These are phyloP conservation scores for Pleurozium schreberi DNA, from an alignment of 225 moss, liverwort and hornwort species.

Conservation along the genomic window DNA sequence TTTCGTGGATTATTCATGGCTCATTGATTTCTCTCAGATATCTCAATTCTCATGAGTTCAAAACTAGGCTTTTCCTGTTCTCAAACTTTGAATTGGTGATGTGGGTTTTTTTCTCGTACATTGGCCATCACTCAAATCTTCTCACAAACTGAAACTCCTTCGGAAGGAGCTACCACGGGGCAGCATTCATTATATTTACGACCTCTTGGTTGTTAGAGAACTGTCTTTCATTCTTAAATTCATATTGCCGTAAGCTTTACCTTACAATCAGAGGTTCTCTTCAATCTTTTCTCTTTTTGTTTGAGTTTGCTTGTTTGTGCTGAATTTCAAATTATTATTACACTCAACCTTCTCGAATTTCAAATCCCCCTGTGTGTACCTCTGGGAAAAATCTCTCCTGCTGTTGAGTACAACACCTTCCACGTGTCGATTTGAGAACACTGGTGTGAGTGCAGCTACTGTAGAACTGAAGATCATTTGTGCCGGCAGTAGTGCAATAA, in stretches of 20 bases:
- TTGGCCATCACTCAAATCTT: background rate
- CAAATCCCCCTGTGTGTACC: background rate
- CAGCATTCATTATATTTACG: background rate
- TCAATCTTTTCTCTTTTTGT: too few species aligned
- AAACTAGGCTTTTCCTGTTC: rapidly evolving
- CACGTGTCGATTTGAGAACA: background rate
- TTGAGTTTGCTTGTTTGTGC: background rate
- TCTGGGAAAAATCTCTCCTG: background rate
- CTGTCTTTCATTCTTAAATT: background rate
- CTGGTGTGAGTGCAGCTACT: background rate
- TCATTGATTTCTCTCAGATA: background rate
- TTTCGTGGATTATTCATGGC: background rate
- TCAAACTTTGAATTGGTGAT: too few species aligned
- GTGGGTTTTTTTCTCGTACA: background rate
- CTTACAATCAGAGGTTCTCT: too few species aligned
- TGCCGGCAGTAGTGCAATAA: background rate
- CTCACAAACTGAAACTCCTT: too few species aligned
- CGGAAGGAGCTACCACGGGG: background rate
- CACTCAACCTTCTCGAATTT: background rate
- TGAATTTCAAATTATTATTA: background rate
- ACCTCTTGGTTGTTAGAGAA: background rate
- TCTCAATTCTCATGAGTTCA: background rate
- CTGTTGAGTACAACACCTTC: background rate
- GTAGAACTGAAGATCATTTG: background rate
- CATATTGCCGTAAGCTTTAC: background rate